phyloP scores from a whole-genome alignment of 2,329 filamentous ascomycete species.

The Arthrobotrys sphaeroides region DNA sequence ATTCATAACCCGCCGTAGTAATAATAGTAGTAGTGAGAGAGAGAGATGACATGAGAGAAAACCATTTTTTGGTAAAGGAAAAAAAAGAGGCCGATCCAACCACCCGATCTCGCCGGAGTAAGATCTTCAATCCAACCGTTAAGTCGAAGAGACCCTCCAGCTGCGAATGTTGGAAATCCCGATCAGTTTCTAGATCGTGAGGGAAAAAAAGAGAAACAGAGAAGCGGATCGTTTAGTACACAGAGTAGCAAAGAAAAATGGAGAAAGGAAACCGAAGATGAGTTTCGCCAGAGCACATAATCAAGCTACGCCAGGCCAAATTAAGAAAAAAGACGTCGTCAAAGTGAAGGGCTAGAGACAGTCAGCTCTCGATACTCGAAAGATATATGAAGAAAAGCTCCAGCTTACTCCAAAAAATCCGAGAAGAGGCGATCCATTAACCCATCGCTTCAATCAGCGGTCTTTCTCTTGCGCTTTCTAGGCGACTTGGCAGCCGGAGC shows the following conservation, averaged over 20 bases:
- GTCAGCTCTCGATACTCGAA: neutral
- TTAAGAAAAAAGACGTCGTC: neutral
- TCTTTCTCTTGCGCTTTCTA: constrained; percentile 52
- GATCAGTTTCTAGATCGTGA: neutral
- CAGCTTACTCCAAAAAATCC: constrained; percentile 5
- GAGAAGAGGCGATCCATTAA: constrained; percentile 9
- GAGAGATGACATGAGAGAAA: too few relatives aligned
- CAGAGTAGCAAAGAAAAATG: neutral
- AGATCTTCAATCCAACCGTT: too few relatives aligned
- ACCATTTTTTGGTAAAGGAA: neutral
- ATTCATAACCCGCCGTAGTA: neutral
- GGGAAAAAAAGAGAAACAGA: neutral
- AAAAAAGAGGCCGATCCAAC: neutral
- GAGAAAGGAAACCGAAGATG: neutral
- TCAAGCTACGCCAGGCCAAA: neutral
- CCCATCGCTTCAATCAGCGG: constrained; percentile 34
- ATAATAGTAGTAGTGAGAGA: neutral
- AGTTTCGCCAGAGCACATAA: constrained; percentile 6
- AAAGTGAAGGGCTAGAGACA: neutral
- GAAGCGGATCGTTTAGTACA: neutral
- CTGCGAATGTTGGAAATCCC: neutral
- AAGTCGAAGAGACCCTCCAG: too few relatives aligned
- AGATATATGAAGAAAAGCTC: neutral
- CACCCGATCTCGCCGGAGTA: neutral
- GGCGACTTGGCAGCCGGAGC: constrained; percentile 43